Evolutionary conservation across 192 early-diverging fungal species (phyloP).

Genomic region (Glomus cerebriforme): DNA sequence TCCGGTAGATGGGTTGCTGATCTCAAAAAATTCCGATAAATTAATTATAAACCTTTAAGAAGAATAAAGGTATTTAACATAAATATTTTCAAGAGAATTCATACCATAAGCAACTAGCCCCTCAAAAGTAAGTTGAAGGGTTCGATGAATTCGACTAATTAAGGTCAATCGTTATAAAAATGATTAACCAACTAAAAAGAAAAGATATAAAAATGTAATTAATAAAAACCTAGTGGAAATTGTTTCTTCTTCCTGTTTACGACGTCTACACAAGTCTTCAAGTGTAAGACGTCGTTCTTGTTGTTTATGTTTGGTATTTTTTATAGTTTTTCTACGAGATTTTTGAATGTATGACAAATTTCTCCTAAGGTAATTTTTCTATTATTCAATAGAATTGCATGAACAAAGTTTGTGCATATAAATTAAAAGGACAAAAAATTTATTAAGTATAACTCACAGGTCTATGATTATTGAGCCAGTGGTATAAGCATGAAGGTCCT

Average conservation of each 20-base stretch:
- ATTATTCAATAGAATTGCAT: background rate
- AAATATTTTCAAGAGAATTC: background rate
- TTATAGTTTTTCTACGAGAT: background rate
- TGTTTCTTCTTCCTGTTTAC: slow-evolving; percentile 9
- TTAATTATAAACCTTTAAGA: background rate
- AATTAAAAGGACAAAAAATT: background rate
- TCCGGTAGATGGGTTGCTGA: background rate
- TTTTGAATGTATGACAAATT: slow-evolving; percentile 26
- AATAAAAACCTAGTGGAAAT: background rate
- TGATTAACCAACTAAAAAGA: background rate
- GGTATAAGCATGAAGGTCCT: slow-evolving; percentile 26
- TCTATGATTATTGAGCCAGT: background rate
- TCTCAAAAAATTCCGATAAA: background rate
- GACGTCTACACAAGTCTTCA: slow-evolving; percentile 8
- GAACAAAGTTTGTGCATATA: background rate
- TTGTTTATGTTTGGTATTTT: background rate
- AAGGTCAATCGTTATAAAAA: background rate
- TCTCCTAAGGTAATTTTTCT: slow-evolving; percentile 25
- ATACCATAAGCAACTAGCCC: background rate
- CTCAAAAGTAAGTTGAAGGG: slow-evolving; percentile 23
- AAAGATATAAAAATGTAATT: background rate
- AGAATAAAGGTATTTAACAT: background rate
- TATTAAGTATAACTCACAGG: slow-evolving; percentile 12
- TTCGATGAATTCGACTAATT: slow-evolving; percentile 7
- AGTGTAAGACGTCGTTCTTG: background rate